Evolutionary conservation across 2,329 filamentous ascomycete genomes (phyloP), one percentile per base, ranked within the genome.

Genomic region (Blumeria hordei): DNA sequence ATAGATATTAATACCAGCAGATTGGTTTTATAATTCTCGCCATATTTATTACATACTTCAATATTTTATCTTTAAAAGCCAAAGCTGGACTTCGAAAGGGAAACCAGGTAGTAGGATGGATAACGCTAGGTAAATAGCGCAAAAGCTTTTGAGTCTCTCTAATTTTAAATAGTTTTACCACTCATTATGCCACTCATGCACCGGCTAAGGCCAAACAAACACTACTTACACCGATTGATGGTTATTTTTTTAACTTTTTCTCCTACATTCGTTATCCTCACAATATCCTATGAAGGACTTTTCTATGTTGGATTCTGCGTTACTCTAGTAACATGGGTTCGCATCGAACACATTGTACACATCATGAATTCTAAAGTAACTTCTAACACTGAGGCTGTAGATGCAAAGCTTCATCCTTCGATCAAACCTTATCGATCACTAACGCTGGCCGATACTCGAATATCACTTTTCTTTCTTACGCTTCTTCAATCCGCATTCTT

Each of bases 401-500:
- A 63, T 18, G 51, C 61, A 8, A 62, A 60, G 9, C 57, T 60
- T 6, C 63, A 61, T 8, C 57, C 61, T n/a, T 56, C 58, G 21
- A 63, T 62, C 35, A 62, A 62, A 3, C 60, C 59, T 32, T 67
- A 62, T 59, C 82, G 90, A 44, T 73, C 83, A 0, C 74, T 96
- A 52, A 80, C 75, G 1, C 73, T 96, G 6, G 76, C 83, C n/a
- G 92, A 98, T 66, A 79, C 83, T 3, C 84, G 93, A 39, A 83
- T 94, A 37, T 83, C 87, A 1, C 76, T 98, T 6, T 96, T 96
- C 72, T 95, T 96, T 74, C 83, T 98, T 67, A 88, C 87, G 61
- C 77, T 98, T 41, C 75, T 98, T 6, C 92, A 98, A 68, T 90
- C 88, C 3, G 92, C 84, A 54, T 98, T 98, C 69, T 98, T 96